phyloP scores from a whole-genome alignment of 1,139 yeast genomes.

The Protomyces arabidopsidicola region DNA sequence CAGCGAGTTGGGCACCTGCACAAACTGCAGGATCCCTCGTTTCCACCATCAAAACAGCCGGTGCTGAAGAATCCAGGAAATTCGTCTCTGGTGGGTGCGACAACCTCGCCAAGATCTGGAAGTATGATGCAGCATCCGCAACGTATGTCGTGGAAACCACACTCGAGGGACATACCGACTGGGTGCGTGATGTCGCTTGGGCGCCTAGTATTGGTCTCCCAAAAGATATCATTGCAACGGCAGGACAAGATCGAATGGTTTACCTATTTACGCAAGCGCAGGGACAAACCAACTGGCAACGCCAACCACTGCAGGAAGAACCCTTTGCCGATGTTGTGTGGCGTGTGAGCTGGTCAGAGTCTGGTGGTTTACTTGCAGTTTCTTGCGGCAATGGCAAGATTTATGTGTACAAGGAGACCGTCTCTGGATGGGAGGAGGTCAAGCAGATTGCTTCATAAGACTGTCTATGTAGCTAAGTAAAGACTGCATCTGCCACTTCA shows the following conservation, averaged over 20 bases:
- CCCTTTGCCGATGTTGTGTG: constrained; percentile 95
- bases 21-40: constrained; percentile 41
- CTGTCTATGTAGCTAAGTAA: not conserved
- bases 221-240: constrained; percentile 91
- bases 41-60: constrained; percentile 39
- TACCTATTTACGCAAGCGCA: constrained; percentile 85
- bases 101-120: constrained; percentile 89
- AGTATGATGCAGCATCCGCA: constrained; percentile 47
- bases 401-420: constrained; percentile 92
- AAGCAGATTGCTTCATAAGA: constrained; percentile 80
- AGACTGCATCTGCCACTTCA: constrained; percentile 7
- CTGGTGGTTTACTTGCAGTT: constrained; percentile 92
- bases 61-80: constrained; percentile 50
- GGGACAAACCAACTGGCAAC: constrained; percentile 69
- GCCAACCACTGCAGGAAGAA: constrained; percentile 61
- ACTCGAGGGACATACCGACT: constrained; percentile 86
- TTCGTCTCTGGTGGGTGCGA: constrained; percentile 96
- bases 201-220: constrained; percentile 76
- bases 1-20: constrained; percentile 96
- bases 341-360: constrained; percentile 96
- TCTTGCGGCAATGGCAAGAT: constrained; percentile 96
- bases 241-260: constrained; percentile 94
- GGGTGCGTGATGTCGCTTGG: constrained; percentile 99
- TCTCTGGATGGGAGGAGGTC: constrained; percentile 95
- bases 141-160: constrained; percentile 69